phyloP scores from a whole-genome alignment of 2,329 filamentous ascomycete species.

The Arthrobotrys iridis region DNA sequence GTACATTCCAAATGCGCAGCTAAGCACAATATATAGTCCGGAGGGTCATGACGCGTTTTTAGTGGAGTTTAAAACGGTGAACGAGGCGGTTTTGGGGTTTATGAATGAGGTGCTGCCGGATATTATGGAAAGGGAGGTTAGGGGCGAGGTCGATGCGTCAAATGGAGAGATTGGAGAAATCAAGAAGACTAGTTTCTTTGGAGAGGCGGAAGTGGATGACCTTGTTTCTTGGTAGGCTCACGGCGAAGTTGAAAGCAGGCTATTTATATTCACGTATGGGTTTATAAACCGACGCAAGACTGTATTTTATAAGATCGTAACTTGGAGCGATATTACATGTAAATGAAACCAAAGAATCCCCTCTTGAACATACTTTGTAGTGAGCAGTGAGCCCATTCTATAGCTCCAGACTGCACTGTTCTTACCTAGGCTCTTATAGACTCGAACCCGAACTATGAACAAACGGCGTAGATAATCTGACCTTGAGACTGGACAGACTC shows the following conservation, averaged over 20 bases:
- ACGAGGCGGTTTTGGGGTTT: constrained; percentile 84
- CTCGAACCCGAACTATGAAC: too few relatives aligned
- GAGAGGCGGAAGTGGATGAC: constrained; percentile 44
- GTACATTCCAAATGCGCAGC: constrained; percentile 77
- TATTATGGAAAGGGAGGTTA: constrained; percentile 74
- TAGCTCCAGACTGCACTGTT: too few relatives aligned
- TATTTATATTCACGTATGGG: constrained; percentile 23
- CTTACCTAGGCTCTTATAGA: too few relatives aligned
- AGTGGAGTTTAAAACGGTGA: constrained; percentile 96
- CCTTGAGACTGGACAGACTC: too few relatives aligned
- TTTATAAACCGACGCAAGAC: constrained; percentile 10
- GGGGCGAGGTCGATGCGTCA: background rate
- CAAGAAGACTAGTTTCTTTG: constrained; percentile 53
- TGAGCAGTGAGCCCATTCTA: too few relatives aligned
- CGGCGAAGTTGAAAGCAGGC: constrained; percentile 2
- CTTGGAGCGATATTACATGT: background rate
- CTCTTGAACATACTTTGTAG: too few relatives aligned
- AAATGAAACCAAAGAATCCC: background rate
- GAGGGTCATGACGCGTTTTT: constrained; percentile 97
- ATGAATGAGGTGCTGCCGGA: constrained; percentile 83
- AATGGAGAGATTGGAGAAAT: constrained; percentile 34
- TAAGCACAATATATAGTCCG: constrained; percentile 89
- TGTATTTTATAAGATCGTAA: background rate
- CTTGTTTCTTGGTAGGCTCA: constrained; percentile 38
- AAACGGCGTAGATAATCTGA: background rate